Base-by-base conservation (phyloP, 257 asterid genomes). In the Solanum neorickii region DNA sequence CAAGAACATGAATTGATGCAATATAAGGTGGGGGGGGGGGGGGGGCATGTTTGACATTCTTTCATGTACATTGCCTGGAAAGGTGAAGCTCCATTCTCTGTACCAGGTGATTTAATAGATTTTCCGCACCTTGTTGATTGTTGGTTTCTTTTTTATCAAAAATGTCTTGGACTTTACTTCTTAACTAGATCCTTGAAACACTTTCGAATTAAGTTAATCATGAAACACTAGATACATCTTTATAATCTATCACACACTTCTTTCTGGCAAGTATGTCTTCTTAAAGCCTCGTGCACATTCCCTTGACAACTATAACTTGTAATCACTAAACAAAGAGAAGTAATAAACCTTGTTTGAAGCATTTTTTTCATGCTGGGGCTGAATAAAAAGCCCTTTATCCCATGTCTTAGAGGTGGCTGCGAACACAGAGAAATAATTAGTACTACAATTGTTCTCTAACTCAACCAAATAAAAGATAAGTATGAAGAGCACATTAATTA, bases 391-490 rank as follows among this genome's bases (percentile, higher is more conserved):
- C 83, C 99, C 99, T 84, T 66, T 91, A 77, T 90, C 93, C 99
- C 98, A 96, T 69, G 89, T 66, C 88, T 95, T 95, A 37, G 99
- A 94, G 87, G 93, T 95, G 92, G 99, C 99, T 97, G 93, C 91
- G 91, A 82, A 87, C 82, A 83, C 27, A 84, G 52, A 72, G 33
- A 41, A 23, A 18, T 27, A 7, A 21, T 82, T 82, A 82, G 20
- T 82, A 49, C 69, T 82, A 9, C 18, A 49, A 44, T 18, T 29
- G 68, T 82, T 49, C 69, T 52, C 69, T 49, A 29, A 31, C 85
- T 82, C 85, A 29, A 49, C 69, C 69, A 82, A 46, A 82, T 29
- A 18, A 47, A 47, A 82, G 20, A 49, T 18, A 82, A 82, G 44
- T 49, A 18, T 82, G 46, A 80, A 15, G 16, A 80, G 33, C 85